phyloP scores from a whole-genome alignment of 2,329 filamentous ascomycete genomes.

The Zasmidium cellare region DNA sequence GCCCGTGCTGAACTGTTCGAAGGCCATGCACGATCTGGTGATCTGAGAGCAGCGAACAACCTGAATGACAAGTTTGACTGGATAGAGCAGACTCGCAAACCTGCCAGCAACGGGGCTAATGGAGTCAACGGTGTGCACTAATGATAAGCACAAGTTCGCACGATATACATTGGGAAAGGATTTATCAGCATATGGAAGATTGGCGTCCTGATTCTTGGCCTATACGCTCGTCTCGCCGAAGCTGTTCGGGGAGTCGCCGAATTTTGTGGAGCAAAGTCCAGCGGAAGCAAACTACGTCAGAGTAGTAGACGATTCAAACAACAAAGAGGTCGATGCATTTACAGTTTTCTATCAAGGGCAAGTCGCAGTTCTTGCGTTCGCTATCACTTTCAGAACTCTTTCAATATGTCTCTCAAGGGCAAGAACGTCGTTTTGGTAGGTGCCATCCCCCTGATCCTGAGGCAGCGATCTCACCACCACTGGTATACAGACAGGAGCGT shows the following conservation, averaged over 20 bases:
- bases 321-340: no score
- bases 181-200: no score
- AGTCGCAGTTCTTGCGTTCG: no score
- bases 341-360: no score
- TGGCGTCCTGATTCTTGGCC: no score
- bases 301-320: no score
- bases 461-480: not conserved
- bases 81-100: not conserved
- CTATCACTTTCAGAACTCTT: no score
- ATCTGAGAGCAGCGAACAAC: not conserved
- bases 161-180: not conserved
- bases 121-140: not conserved
- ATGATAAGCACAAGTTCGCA: no score
- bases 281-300: no score
- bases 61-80: not conserved
- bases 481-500: not conserved
- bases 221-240: no score
- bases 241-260: no score
- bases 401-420: slow-evolving; percentile 18
- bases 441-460: slow-evolving; percentile 10
- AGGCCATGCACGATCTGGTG: not conserved
- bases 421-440: slow-evolving; percentile 24
- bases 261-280: no score
- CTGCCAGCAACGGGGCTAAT: not conserved
- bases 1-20: not conserved